Evolutionary conservation across 345 rosid genomes (phyloP).

Genomic region (Syzygium aqueum): DNA sequence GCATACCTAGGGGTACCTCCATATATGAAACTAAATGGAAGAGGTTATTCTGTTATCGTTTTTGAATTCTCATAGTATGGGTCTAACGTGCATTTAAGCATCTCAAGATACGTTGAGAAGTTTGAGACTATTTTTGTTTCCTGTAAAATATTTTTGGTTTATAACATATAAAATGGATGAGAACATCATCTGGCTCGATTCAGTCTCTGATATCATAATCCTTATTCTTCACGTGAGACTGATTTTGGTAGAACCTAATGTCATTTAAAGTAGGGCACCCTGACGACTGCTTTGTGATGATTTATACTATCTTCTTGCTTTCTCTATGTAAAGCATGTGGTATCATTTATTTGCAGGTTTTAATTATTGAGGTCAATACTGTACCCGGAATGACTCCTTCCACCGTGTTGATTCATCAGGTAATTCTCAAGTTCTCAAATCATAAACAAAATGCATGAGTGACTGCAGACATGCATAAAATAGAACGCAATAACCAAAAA

Average conservation of each 20-base stretch:
- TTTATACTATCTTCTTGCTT: not conserved
- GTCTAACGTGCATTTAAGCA: not conserved
- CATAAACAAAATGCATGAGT: not conserved
- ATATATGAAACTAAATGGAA: not conserved
- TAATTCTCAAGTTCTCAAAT: slow-evolving; percentile 5
- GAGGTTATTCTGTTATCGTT: not conserved
- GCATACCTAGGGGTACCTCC: not conserved
- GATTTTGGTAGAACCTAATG: not conserved
- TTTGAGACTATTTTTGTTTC: not conserved
- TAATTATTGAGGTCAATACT: slow-evolving; percentile 86
- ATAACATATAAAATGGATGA: not conserved
- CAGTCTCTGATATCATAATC: not conserved
- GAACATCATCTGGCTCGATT: not conserved
- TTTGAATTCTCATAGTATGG: not conserved
- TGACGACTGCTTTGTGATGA: not conserved
- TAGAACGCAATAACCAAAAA: not conserved
- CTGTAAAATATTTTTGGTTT: not conserved
- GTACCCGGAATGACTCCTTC: slow-evolving; percentile 99
- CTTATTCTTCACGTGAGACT: not conserved
- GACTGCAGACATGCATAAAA: not conserved
- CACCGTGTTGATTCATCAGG: slow-evolving; percentile 92
- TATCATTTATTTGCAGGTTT: slow-evolving; percentile 36
- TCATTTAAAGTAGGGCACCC: not conserved
- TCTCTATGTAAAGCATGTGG: not conserved
- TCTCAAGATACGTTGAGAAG: not conserved